Base-by-base conservation (phyloP, 805 yeast genomes). In the Saccharomycopsis selenospora region DNA sequence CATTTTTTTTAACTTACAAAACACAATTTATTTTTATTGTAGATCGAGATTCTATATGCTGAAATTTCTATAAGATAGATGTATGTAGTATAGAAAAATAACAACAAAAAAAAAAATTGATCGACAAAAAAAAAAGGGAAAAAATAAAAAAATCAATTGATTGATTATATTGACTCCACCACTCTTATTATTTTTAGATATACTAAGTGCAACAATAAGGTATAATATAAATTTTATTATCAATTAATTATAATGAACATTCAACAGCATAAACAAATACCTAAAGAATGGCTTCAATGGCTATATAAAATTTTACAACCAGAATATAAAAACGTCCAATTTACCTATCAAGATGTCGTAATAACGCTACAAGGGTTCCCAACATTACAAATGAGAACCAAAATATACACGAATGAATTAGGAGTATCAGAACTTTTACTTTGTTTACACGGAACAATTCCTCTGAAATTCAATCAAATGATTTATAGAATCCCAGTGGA, bases 381-480 rank as follows among this genome's bases (percentile, higher is more conserved):
- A 0, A 65, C 77, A 1, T 69, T 89, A 46, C 71, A 75, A 53
- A 84, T 93, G 14, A 69, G 88, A 51, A 89, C 97, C 0, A 75
- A 80, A 45, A 77, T 79, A 1, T 75, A 70, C 56, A 74, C 84
- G 1, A 65, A 72, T 46, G 72, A 71, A n/a, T 55, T 66, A 1
- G 96, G 96, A 1, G 61, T 60, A 10, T 68, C 83, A 1, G 69
- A 73, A 18, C 68, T 88, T 17, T 66, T 88, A 43, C 66, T 89
- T 8, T 79, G 80, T 51, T 52, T 90, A 1, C 73, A 73, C 55
- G 96, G 96, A 0, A 65, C 72, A 0, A 55, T 82, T 3, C 72
- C 73, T 2, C 60, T 65, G 1, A 38, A 55, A 3, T 45, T 25
- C 18, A 56, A 56, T 11, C 61, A 61, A 1, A 49, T 57, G 0